Base-by-base conservation (phyloP, 2,329 filamentous ascomycete species). In the Nectriaceae sp. region DNA sequence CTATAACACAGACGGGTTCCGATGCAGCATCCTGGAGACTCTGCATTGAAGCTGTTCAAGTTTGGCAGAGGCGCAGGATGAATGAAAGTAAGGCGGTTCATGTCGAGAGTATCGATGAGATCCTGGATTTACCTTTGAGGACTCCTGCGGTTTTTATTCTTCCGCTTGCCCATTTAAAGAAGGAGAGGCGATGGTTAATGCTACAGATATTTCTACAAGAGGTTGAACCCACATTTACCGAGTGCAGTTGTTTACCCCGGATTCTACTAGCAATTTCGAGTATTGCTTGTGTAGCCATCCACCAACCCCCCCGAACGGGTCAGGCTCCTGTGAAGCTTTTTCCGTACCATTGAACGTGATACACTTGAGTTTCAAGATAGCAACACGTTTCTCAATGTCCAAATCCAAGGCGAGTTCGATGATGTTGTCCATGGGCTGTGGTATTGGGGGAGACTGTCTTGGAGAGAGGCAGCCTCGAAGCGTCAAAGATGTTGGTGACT, bases 281-380 rank as follows among this genome's bases (percentile, higher is more conserved):
- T 60, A 60, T 5, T 42, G 36, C 11, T 33, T 40, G 10, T 60
- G 57, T 13, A 60, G 31, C 50, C 55, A 60, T n/a, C 53, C 55
- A 4, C 13, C 44, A 10, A 60, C 11, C 0, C 57, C 55, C 0
- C 49, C 51, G 21, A 59, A 53, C 1, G 55, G 57, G 15, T 57
- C 53, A 1, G 51, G 43, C 15, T 40, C 11, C 3, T 53, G 40
- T n/a, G n/a, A n/a, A 21, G 45, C 53, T 4, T 26, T 33, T 10
- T 55, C 21, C 1, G 42, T 48, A 10, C 57, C 55, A 3, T 61
- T 41, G 11, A 60, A 61, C 0, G 53, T 55, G 1, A 60, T 35
- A 2, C 13, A 29, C 20, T 41, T 42, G 8, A 61, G 37, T 11
- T 42, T 49, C 1, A 60, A 37, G 1, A 50, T 18, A 0, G 31